Percentiles rank a stretch among this genome's conserved stretches.
phyloP scores from a whole-genome alignment of 192 early-diverging fungal species.

The Podila verticillata region DNA sequence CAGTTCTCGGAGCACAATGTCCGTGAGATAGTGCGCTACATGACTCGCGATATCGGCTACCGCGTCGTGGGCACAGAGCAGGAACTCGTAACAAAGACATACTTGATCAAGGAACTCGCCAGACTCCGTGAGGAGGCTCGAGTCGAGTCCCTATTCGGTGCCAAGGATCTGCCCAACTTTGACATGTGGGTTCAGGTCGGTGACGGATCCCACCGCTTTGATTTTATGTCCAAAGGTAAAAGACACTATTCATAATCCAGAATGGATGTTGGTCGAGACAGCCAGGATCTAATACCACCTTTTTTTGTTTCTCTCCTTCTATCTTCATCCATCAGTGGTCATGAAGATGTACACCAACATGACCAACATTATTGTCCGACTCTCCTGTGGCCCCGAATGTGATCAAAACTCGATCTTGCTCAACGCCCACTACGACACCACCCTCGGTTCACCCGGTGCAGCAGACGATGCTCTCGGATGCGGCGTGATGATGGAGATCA shows the following conservation, averaged over 20 bases:
- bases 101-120: slow-evolving; percentile 10
- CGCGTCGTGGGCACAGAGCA: slow-evolving; percentile 64
- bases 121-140: slow-evolving; percentile 46
- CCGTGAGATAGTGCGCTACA: slow-evolving; percentile 56
- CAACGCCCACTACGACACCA: slow-evolving; percentile 78
- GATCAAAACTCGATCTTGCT: slow-evolving; percentile 72
- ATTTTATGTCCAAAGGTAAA: slow-evolving; percentile 76
- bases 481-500: slow-evolving; percentile 78
- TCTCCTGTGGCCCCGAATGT: slow-evolving; percentile 76
- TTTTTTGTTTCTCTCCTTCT: too few relatives aligned
- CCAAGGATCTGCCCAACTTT: slow-evolving; percentile 54
- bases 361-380: slow-evolving; percentile 75
- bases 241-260: too few relatives aligned
- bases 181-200: slow-evolving; percentile 70
- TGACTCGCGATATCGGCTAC: slow-evolving; percentile 68
- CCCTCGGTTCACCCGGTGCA: slow-evolving; percentile 65
- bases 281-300: too few relatives aligned
- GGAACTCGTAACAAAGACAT: slow-evolving; percentile 27
- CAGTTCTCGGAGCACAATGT: slow-evolving; percentile 68
- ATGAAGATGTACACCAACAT: slow-evolving; percentile 77
- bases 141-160: slow-evolving; percentile 46
- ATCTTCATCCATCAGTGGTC: slow-evolving; percentile 48
- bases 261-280: too few relatives aligned
- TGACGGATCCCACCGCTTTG: slow-evolving; percentile 76
- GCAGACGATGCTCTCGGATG: slow-evolving; percentile 75